A percentile compares a stretch with the other conserved stretches of the same genome.
Evolutionary conservation across 2,329 filamentous ascomycete species (phyloP).

Genomic region (Escovopsis sp.): DNA sequence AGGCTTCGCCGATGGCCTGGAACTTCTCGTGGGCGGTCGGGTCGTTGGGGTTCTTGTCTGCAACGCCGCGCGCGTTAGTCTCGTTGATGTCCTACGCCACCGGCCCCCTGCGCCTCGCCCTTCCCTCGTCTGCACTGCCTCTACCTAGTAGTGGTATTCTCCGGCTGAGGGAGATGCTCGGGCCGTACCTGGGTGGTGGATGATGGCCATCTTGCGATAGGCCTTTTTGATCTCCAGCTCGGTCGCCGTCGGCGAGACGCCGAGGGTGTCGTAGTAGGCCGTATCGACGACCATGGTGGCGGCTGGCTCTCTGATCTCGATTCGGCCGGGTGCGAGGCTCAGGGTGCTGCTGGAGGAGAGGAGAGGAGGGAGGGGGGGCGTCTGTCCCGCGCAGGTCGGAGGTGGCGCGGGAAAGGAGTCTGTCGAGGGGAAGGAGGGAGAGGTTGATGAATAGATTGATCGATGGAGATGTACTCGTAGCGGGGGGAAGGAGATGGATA

Average conservation of each 20-base stretch:
- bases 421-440: background rate
- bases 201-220: conserved; percentile 86
- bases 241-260: conserved; percentile 70
- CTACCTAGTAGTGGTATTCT: too few relatives aligned
- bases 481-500: background rate
- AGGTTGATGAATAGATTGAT: background rate
- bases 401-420: background rate
- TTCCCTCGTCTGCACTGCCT: too few relatives aligned
- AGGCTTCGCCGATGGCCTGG: conserved; percentile 66
- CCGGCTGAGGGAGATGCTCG: too few relatives aligned
- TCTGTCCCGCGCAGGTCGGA: too few relatives aligned
- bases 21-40: conserved; percentile 89
- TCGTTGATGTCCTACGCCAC: too few relatives aligned
- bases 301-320: background rate
- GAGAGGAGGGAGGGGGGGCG: background rate
- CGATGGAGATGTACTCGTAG: too few relatives aligned
- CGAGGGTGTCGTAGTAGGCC: conserved; percentile 74
- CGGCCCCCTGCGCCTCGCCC: too few relatives aligned
- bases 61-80: background rate
- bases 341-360: background rate
- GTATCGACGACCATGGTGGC: conserved; percentile 72
- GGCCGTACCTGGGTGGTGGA: conserved; percentile 66
- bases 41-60: conserved; percentile 96
- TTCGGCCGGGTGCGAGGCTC: background rate
- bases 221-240: conserved; percentile 95